Evolutionary conservation across 768 basidiomycete species (phyloP).

Genomic region (Rhodotorula taiwanensis): DNA sequence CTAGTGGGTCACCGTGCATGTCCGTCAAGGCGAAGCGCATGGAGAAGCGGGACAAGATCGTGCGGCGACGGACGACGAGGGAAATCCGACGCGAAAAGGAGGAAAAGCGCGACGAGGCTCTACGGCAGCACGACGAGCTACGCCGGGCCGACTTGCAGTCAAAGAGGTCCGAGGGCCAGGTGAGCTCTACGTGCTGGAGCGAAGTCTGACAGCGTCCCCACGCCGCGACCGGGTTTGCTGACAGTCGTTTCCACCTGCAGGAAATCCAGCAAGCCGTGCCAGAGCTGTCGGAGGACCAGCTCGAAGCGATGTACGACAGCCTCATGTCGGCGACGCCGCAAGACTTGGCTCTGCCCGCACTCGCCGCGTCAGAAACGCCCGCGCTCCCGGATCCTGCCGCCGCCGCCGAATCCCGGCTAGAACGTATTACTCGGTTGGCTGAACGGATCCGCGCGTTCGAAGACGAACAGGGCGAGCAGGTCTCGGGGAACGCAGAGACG

Average conservation of each 20-base stretch:
- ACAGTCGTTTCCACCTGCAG: neutral
- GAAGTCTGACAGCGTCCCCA: too few species aligned
- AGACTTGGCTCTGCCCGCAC: conserved; percentile 16
- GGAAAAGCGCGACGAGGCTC: neutral
- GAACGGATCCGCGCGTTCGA: conserved; percentile 42
- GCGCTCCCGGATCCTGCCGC: conserved; percentile 17
- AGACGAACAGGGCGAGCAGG: too few species aligned
- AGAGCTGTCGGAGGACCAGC: conserved; percentile 46
- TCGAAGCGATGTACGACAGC: conserved; percentile 49
- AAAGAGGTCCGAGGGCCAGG: conserved; percentile 7
- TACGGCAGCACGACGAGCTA: neutral
- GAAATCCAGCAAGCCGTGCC: conserved; percentile 25
- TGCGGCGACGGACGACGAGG: conserved; percentile 24
- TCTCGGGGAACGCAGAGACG: neutral
- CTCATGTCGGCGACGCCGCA: conserved; percentile 43
- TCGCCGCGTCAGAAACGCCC: conserved; percentile 8
- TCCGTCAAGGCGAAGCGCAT: conserved; percentile 15
- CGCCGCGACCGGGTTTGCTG: too few species aligned
- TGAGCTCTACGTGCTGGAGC: conserved; percentile 1
- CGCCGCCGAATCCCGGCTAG: conserved; percentile 18
- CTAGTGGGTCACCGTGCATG: neutral
- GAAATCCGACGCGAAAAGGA: neutral
- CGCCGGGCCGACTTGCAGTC: conserved; percentile 4
- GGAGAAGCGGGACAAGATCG: conserved; percentile 23
- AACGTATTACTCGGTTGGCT: conserved; percentile 35